Base-by-base conservation (phyloP, 352 stramenopile genomes). In the Pythium biforme region DNA sequence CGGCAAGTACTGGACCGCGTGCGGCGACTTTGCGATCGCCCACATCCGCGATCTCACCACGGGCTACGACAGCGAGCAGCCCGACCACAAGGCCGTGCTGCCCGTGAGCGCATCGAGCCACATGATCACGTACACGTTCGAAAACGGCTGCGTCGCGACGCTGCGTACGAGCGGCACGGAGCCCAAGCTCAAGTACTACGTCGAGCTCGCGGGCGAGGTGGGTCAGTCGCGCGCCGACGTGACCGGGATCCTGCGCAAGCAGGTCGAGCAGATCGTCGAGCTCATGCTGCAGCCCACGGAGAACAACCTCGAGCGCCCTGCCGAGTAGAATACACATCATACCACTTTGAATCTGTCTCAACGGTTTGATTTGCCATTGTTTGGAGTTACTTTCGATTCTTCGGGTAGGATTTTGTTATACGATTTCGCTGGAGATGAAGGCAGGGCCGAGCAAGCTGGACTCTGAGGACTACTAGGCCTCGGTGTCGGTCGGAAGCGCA, bases 111-210 rank as follows among this genome's bases (percentile, higher is more conserved):
- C 80, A 34, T 92, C 92, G 43, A 97, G 79, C 33, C 92, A 98
- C 51, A 99, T 99, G 97, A 97, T 99, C 71, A 98, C 96, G 27
- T 97, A 98, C 74, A 83, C 81, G 34, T 99, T 99, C 64, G 74
- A 65, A 22, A 99, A 99, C 77, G 96, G 97, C 52, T 97, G 90
- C 67, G 92, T 98, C 45, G 89, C 95, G 20, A 99, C 98, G 54
- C 88, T 99, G 56, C 90, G 97, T 62, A 98, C 96, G 34, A 99
- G 95, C 71, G 97, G 97, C 20, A 99, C 97, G 14, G 97, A 99
- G 73, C 97, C 97, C 22, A 99, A 99, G 77, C 97, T 99, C 62
- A 99, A 99, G 78, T 99, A 98, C 71, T 99, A 99, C 72, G 89
- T 98, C 37, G 97, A 99, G 80, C 73, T 93, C 14, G 82, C 83